Evolutionary conservation across 2,329 filamentous ascomycete species (phyloP), one percentile per base, ranked within the genome.

Genomic region (Aureobasidium mangrovei): DNA sequence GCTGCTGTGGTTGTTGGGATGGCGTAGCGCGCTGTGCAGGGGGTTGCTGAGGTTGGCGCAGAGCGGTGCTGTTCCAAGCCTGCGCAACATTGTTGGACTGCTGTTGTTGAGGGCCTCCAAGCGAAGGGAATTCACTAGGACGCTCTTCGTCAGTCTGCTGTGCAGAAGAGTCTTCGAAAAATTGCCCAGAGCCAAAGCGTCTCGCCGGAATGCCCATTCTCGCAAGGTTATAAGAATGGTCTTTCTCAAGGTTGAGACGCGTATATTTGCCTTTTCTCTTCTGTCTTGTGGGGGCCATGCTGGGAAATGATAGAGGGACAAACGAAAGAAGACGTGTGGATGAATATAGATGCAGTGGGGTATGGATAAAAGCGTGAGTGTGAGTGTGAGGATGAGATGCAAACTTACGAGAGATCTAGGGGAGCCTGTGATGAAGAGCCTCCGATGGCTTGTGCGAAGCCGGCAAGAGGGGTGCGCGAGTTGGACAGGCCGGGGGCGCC

Each of bases 41-140:
- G 29, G 60, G 59, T 10, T 59, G 54, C 57, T 61, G 68, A 62
- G 54, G 67, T 63, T 67, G 77, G 61, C 80, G 74, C 55, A 74
- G 77, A 26, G 77, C 75, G 59, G 77, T 80, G 47, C 77, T 76
- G 62, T 80, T 81, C 59, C 77, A 78, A 78, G 63, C 79, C 73
- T 60, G 77, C 69, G 69, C 78, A 73, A 44, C 74, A 69, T 46
- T 66, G 63, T 36, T 75, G 56, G 74, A 78, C 54, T 75, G 77
- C 54, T 78, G 74, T 59, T 77, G 72, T 63, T 81, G 78, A 32
- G 79, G 73, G 18, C 75, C 74, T 55, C 78, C 77, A 61, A 84
- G 69, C 8, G 78, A 80, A 44, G 81, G 81, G 55, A 84, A 84
- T 64, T 84, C 81, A 63, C 81, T 84, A 58, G 47, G n/a, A 44